Conservation (phyloP, 2,329 filamentous ascomycete species). For the Aspergillus sp. region DNA sequence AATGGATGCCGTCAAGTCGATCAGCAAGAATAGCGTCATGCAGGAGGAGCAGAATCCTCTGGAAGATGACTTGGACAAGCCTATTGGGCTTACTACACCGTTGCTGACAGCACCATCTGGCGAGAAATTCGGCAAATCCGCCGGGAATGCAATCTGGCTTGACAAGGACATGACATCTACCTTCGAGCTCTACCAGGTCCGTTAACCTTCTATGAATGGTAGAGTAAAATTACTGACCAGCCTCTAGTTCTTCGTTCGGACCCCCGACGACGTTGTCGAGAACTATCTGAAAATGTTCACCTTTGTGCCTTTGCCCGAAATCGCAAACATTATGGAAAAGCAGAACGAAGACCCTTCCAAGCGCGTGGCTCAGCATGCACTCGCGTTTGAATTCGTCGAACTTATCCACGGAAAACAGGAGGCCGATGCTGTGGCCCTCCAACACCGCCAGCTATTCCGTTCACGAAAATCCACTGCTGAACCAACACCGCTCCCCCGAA, state of each 20-base stretch:
- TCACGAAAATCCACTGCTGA: slow-evolving; percentile 28
- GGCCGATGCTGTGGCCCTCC: slow-evolving; percentile 58
- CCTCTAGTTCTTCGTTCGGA: slow-evolving; percentile 73
- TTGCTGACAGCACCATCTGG: slow-evolving; percentile 81
- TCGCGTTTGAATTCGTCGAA: slow-evolving; percentile 77
- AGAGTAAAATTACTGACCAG: slow-evolving; percentile 12
- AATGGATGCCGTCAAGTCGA: slow-evolving; percentile 75
- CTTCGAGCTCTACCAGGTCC: slow-evolving; percentile 77
- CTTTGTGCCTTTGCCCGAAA: slow-evolving; percentile 70
- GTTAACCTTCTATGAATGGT: slow-evolving; percentile 6
- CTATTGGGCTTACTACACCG: slow-evolving; percentile 85
- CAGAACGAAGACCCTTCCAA: slow-evolving; percentile 65
- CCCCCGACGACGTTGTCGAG: slow-evolving; percentile 76
- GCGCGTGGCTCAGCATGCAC: slow-evolving; percentile 73
- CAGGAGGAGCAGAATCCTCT: slow-evolving; percentile 35
- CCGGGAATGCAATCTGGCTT: slow-evolving; percentile 91
- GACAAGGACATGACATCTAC: slow-evolving; percentile 72
- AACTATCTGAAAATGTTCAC: slow-evolving; percentile 84
- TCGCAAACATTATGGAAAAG: slow-evolving; percentile 61
- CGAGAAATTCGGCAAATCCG: slow-evolving; percentile 90
- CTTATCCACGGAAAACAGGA: slow-evolving; percentile 68
- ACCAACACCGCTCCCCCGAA: slow-evolving; percentile 25
- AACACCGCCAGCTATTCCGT: slow-evolving; percentile 49
- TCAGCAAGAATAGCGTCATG: slow-evolving; percentile 48
- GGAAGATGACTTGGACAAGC: slow-evolving; percentile 39